Percentiles rank a stretch among this genome's conserved stretches.
These are phyloP conservation scores for Musa beccarii DNA, from an alignment of 176 grass and related monocot species.

Conservation along the genomic window DNA sequence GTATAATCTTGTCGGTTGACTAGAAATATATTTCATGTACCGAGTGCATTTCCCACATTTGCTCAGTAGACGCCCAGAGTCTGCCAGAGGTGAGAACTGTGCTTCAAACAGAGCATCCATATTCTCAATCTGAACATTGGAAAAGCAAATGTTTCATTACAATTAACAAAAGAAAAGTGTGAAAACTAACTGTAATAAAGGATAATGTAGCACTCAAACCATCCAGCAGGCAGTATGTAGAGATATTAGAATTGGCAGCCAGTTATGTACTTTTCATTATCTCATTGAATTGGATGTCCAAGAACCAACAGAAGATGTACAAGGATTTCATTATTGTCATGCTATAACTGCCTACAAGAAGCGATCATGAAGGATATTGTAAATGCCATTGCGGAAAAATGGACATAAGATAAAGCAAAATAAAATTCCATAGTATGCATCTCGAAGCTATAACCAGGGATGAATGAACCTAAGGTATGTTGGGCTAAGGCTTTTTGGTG, in stretches of 20 bases:
- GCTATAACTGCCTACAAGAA: not conserved
- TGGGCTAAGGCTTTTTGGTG: no score
- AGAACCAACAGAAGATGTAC: not conserved
- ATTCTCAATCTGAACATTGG: slow-evolving; percentile 77
- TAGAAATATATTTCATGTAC: slow-evolving; percentile 95
- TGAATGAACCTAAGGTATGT: no score
- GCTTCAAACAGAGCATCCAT: slow-evolving; percentile 98
- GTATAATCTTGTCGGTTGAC: slow-evolving; percentile 71
- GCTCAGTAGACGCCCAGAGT: slow-evolving; percentile 79
- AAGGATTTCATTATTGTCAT: not conserved
- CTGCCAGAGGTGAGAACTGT: slow-evolving; percentile 93
- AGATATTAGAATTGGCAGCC: not conserved
- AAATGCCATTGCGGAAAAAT: not conserved
- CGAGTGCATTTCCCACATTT: slow-evolving; percentile 93
- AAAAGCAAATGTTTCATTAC: slow-evolving; percentile 21
- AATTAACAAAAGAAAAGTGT: slow-evolving; percentile 9
- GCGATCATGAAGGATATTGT: not conserved
- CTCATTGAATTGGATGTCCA: not conserved
- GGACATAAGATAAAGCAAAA: not conserved
- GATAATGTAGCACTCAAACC: not conserved
- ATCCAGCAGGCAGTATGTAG: not conserved
- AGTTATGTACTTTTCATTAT: not conserved
- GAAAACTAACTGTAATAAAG: not conserved
- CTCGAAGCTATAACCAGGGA: no score
- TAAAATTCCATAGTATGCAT: no score